Percentiles rank a stretch among this genome's conserved stretches.
Conservation (phyloP, 345 rosid genomes). For the Dovyalis caffra region DNA sequence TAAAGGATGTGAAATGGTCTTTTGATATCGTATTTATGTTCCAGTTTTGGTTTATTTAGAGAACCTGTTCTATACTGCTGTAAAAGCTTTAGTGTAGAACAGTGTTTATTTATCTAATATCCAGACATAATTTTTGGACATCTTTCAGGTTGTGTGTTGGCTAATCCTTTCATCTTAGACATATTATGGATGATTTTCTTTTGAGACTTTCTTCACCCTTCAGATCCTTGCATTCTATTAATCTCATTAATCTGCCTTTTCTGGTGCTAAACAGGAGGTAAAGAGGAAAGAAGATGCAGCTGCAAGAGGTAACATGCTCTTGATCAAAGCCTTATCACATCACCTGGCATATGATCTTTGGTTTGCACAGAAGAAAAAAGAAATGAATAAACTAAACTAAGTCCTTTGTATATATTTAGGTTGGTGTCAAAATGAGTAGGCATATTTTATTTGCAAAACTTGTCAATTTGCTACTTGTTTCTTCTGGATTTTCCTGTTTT, state of each 20-base stretch:
- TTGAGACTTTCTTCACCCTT: not conserved
- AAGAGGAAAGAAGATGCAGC: constrained; percentile 36
- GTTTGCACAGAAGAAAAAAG: not conserved
- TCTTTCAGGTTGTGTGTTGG: not conserved
- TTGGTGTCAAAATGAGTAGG: not conserved
- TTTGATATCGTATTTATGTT: not conserved
- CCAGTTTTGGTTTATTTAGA: not conserved
- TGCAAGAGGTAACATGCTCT: constrained; percentile 27
- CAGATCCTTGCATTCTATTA: not conserved
- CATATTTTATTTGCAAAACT: not conserved
- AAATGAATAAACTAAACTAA: not conserved
- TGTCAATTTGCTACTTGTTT: not conserved
- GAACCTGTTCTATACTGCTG: not conserved
- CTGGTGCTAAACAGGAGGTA: constrained; percentile 24
- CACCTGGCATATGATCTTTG: not conserved
- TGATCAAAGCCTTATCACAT: not conserved
- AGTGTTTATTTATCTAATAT: not conserved
- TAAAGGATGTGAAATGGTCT: not conserved
- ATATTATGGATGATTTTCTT: not conserved
- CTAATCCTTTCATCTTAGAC: not conserved
- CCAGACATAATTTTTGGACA: not conserved
- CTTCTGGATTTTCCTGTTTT: not conserved
- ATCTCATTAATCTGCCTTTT: constrained; percentile 1
- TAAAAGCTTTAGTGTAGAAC: not conserved
- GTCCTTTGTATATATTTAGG: not conserved